Percentiles rank a stretch among this genome's conserved stretches.
phyloP scores from a whole-genome alignment of 306 rosid genomes.

The Begonia peltatifolia region DNA sequence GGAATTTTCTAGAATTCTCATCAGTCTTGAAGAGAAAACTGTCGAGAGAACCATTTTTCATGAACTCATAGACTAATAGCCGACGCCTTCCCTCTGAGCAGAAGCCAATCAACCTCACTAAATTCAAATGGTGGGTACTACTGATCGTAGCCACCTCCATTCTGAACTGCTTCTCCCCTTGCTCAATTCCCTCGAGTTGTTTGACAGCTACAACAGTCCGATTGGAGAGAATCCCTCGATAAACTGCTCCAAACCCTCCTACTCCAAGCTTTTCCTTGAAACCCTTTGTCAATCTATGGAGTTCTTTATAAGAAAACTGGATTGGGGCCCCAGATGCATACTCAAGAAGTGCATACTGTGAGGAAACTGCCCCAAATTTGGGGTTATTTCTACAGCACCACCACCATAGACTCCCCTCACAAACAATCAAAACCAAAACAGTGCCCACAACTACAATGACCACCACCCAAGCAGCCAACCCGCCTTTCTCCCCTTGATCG shows the following conservation, averaged over 20 bases:
- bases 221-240: conserved; percentile 52
- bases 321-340: conserved; percentile 93
- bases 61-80: conserved; percentile 77
- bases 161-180: conserved; percentile 80
- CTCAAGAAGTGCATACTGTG: conserved; percentile 81
- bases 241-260: conserved; percentile 80
- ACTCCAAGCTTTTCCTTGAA: conserved; percentile 88
- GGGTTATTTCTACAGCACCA: conserved; percentile 54
- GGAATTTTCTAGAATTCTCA: conserved; percentile 28
- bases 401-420: conserved; percentile 65
- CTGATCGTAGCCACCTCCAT: conserved; percentile 84
- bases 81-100: conserved; percentile 82
- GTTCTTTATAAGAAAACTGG: conserved; percentile 70
- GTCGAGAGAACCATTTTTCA: conserved; percentile 75
- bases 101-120: conserved; percentile 77
- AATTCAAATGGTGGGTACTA: conserved; percentile 82
- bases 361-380: conserved; percentile 41
- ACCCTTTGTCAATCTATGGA: conserved; percentile 58
- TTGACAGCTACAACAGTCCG: conserved; percentile 69
- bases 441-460: conserved; percentile 34
- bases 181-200: conserved; percentile 77
- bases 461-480: conserved; percentile 33
- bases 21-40: conserved; percentile 32
- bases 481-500: conserved; percentile 14
- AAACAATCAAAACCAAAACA: conserved; percentile 32